Percentiles rank a stretch among this genome's conserved stretches.
Evolutionary conservation across 257 asterid genomes (phyloP).

Genomic region (Solanum acaule): DNA sequence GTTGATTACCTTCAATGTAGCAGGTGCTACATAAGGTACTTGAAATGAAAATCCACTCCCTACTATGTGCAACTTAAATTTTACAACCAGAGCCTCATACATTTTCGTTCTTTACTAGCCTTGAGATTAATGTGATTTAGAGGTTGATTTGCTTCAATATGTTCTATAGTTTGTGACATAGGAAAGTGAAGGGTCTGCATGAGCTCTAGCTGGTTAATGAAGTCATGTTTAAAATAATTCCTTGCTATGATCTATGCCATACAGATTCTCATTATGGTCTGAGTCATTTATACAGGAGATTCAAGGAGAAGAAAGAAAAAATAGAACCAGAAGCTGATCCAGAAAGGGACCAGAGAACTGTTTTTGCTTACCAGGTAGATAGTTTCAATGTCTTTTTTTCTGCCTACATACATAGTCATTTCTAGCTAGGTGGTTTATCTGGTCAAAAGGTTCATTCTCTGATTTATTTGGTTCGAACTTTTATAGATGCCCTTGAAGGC

Average conservation of each 20-base stretch:
- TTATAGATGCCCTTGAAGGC: constrained; percentile 98
- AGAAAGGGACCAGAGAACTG: constrained; percentile 99
- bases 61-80: background rate
- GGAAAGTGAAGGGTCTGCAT: background rate
- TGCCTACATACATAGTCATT: background rate
- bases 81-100: background rate
- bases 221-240: constrained; percentile 16
- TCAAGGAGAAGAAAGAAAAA: constrained; percentile 86
- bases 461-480: background rate
- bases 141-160: background rate
- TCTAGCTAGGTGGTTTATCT: background rate
- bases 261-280: constrained; percentile 38
- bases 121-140: background rate
- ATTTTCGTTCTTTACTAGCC: background rate
- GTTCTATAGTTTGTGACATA: background rate
- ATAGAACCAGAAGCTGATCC: constrained; percentile 98
- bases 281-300: constrained; percentile 85
- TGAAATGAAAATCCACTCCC: background rate
- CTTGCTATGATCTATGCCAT: background rate
- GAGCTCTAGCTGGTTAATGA: constrained; percentile 8
- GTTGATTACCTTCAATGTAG: background rate
- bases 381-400: background rate
- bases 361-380: constrained; percentile 88
- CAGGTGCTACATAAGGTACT: background rate
- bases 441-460: background rate